Percentiles rank a stretch among this genome's conserved stretches.
Evolutionary conservation across 2,329 filamentous ascomycete genomes (phyloP).

Genomic region (Aulographum hederae): DNA sequence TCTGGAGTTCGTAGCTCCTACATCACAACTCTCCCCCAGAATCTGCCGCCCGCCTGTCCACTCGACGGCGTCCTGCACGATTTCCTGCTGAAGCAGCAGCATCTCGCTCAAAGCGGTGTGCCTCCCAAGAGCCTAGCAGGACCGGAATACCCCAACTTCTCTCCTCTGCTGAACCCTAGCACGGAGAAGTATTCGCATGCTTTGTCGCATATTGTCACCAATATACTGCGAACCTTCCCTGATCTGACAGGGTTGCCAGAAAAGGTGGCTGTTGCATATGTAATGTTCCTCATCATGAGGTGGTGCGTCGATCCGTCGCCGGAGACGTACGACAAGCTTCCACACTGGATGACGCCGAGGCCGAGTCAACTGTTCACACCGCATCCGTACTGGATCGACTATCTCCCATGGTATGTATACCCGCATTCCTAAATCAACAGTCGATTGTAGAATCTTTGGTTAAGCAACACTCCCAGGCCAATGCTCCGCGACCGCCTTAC

Average conservation of each 20-base stretch:
- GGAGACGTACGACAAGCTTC: slow-evolving; percentile 63
- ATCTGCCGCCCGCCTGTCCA: slow-evolving; percentile 52
- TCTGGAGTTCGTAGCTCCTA: slow-evolving; percentile 5
- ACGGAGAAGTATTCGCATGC: slow-evolving; percentile 48
- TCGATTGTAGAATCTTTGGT: not conserved
- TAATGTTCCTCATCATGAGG: slow-evolving; percentile 70
- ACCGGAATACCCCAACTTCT: slow-evolving; percentile 63
- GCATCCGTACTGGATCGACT: slow-evolving; percentile 70
- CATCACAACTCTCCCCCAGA: slow-evolving; percentile 24
- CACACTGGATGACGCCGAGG: slow-evolving; percentile 51
- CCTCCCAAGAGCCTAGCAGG: slow-evolving; percentile 49
- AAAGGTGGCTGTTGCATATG: slow-evolving; percentile 62
- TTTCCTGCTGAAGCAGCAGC: slow-evolving; percentile 52
- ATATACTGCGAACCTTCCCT: slow-evolving; percentile 70
- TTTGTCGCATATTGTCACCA: slow-evolving; percentile 68
- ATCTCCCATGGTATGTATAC: slow-evolving; percentile 47
- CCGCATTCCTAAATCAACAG: not conserved
- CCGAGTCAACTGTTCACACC: slow-evolving; percentile 44
- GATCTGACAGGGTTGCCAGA: slow-evolving; percentile 64
- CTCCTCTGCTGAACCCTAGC: slow-evolving; percentile 56
- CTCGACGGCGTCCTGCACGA: slow-evolving; percentile 65
- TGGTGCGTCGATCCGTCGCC: slow-evolving; percentile 69
- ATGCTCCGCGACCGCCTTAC: slow-evolving; percentile 46
- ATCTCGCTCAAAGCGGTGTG: slow-evolving; percentile 47
- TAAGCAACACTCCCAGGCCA: slow-evolving; percentile 25